Evolutionary conservation across 1,139 yeast species (phyloP).

Genomic region (Scheffersomyces illinoinensis): DNA sequence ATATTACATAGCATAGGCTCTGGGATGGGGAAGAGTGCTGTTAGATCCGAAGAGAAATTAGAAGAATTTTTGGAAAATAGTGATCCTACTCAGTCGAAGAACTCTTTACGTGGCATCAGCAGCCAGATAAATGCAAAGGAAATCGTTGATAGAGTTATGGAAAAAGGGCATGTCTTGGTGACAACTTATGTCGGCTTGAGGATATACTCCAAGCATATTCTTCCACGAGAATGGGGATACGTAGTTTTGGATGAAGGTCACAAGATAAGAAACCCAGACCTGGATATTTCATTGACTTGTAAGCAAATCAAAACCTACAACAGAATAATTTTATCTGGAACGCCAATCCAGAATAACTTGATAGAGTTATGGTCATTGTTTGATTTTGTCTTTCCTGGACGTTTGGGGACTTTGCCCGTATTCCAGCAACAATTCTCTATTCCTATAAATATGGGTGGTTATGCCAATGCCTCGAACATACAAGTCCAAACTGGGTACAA

Average conservation of each 20-base stretch:
- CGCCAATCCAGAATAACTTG: constrained; percentile 93
- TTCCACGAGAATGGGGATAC: constrained; percentile 85
- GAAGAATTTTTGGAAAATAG: constrained; percentile 51
- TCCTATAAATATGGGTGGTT: constrained; percentile 97
- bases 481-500: constrained; percentile 97
- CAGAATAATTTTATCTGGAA: constrained; percentile 86
- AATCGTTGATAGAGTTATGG: constrained; percentile 51
- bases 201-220: constrained; percentile 66
- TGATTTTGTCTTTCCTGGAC: constrained; percentile 93
- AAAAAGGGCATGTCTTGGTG: constrained; percentile 76
- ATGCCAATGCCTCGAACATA: constrained; percentile 93
- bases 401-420: constrained; percentile 91
- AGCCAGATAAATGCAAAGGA: constrained; percentile 45
- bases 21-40: constrained; percentile 60
- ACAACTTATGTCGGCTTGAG: constrained; percentile 92
- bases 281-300: constrained; percentile 82
- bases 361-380: constrained; percentile 92
- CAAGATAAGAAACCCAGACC: constrained; percentile 91
- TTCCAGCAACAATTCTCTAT: constrained; percentile 89
- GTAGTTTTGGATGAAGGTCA: constrained; percentile 95
- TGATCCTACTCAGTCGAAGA: constrained; percentile 34
- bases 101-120: constrained; percentile 23
- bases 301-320: constrained; percentile 81
- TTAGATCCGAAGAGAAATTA: constrained; percentile 48
- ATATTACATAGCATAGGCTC: constrained; percentile 91